phyloP scores from a whole-genome alignment of 805 yeast species.

The Schwanniomyces polymorphus region DNA sequence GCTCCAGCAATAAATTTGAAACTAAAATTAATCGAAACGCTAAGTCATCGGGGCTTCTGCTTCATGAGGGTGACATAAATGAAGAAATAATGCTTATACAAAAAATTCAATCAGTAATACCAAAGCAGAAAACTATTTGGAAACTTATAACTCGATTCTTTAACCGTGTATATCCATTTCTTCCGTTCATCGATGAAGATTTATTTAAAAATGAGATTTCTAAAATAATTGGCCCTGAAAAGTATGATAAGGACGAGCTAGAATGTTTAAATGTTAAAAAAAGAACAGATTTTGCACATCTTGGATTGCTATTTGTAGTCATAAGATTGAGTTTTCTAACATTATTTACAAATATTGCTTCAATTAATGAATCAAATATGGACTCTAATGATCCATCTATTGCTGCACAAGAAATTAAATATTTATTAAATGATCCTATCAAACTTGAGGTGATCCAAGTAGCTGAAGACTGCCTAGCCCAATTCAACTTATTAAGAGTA shows the following conservation, averaged over 20 bases:
- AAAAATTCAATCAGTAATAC: conserved; percentile 45
- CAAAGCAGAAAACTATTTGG: conserved; percentile 57
- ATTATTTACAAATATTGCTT: conserved; percentile 31
- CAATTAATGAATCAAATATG: conserved; percentile 27
- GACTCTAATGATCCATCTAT: conserved; percentile 19
- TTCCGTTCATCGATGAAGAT: conserved; percentile 67
- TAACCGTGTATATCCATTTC: conserved; percentile 56
- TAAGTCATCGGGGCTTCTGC: conserved; percentile 32
- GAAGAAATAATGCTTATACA: conserved; percentile 40
- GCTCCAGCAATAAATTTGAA: not conserved
- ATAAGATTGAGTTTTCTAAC: conserved; percentile 36
- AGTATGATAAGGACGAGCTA: conserved; percentile 17
- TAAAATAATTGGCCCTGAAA: conserved; percentile 44
- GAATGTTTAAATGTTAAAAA: conserved; percentile 24
- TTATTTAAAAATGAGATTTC: conserved; percentile 44
- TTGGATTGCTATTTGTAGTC: conserved; percentile 34
- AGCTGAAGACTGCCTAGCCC: conserved; percentile 37
- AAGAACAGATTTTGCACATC: conserved; percentile 32
- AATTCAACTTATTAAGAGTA: conserved; percentile 31
- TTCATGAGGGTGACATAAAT: conserved; percentile 29
- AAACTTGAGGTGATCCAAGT: conserved; percentile 28
- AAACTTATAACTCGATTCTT: conserved; percentile 58
- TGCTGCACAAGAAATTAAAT: conserved; percentile 23
- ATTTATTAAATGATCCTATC: conserved; percentile 29
- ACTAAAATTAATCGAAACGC: conserved; percentile 26